A percentile compares a stretch with the other conserved stretches of the same genome.
phyloP scores from a whole-genome alignment of 2,329 filamentous ascomycete species.

The Colletotrichum liaoningense region DNA sequence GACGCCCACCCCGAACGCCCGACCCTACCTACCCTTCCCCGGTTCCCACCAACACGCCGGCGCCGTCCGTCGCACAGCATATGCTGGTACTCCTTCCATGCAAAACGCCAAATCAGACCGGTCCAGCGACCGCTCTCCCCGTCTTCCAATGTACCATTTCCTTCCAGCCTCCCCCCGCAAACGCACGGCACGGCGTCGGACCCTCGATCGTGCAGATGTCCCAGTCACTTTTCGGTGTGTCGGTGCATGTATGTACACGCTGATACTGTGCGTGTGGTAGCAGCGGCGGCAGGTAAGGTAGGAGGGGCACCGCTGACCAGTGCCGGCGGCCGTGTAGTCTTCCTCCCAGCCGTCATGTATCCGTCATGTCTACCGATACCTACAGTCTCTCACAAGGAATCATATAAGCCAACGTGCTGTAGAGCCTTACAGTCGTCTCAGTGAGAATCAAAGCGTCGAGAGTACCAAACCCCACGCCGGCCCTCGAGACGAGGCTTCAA shows the following conservation, averaged over 20 bases:
- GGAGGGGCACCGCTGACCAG: not conserved
- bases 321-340: not conserved
- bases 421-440: accelerated
- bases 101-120: not conserved
- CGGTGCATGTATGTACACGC: not conserved
- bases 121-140: no score
- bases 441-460: not conserved
- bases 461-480: not conserved
- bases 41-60: not conserved
- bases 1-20: not conserved
- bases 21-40: no score
- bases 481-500: no score
- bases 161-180: not conserved
- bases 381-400: not conserved
- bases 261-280: not conserved
- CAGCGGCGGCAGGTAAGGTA: not conserved
- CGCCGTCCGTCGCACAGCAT: not conserved
- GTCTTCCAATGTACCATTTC: no score
- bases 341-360: not conserved
- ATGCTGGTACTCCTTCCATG: not conserved
- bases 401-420: not conserved
- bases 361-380: not conserved
- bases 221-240: not conserved
- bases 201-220: not conserved
- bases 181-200: not conserved